Base-by-base conservation (phyloP, 1,139 yeast genomes). In the Ogataea hybrid region DNA sequence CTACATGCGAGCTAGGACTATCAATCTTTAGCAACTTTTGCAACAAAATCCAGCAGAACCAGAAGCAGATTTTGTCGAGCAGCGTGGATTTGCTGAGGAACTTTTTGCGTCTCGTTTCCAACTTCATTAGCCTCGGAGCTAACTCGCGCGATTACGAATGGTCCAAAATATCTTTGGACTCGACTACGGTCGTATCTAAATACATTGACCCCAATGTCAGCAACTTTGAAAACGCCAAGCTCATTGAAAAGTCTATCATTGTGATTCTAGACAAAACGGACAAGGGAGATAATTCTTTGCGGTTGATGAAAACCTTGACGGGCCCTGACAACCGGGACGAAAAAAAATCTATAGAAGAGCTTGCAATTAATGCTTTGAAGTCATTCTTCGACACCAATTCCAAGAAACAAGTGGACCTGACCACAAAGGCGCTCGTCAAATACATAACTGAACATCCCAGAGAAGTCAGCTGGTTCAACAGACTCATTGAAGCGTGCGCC, bases 401-500 rank as follows among this genome's bases (percentile, higher is more conserved):
- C 20, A 58, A 58, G 30, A 49, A 53, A 15, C 71, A 67, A 49
- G 57, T 70, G 22, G 64, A 66, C 40, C 43, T 50, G 9, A 52
- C 73, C 3, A 64, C 71, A 1, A 51, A 49, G 12, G 54, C 64
- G 2, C 51, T 70, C 16, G 55, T 65, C n/a, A 46, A 52, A 2
- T 69, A 58, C 47, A 49, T 68, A 17, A 41, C 65, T 8, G 42
- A 43, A 10, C 44, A 52, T 11, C 41, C 48, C 6, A 41, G 42
- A 8, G 59, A 56, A 16, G 28, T 54, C 7, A 46, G 50, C 29
- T 83, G 90, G 90, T 70, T 79, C 2, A 69, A 73, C 21, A 63
- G 71, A 3, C 69, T 89, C 42, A 65, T 87, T 37, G 84, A 80
- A 49, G 68, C 80, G 50, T 76, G 87, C 45, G 79, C 88, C 9